A percentile compares a stretch with the other conserved stretches of the same genome.
phyloP scores from a whole-genome alignment of 306 rosid genomes.

The Castanea crenata region DNA sequence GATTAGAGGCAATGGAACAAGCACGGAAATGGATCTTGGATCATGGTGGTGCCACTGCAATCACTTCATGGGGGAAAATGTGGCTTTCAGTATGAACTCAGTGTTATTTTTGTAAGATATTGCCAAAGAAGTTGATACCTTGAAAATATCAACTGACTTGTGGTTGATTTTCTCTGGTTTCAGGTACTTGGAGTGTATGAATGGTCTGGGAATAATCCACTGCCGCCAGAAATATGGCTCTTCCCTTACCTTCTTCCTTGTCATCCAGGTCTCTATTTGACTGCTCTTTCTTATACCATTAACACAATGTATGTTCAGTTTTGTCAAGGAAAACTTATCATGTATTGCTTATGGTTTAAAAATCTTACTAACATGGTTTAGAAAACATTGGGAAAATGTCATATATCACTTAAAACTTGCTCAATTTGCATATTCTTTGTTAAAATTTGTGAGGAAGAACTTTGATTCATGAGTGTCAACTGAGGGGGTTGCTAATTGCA shows the following conservation, averaged over 20 bases:
- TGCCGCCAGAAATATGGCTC: conserved; percentile 96
- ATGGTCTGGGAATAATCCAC: conserved; percentile 95
- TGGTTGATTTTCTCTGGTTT: conserved; percentile 6
- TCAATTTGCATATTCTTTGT: not conserved
- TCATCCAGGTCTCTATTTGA: conserved; percentile 68
- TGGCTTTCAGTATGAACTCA: conserved; percentile 79
- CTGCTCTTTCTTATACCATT: not conserved
- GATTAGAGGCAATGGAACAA: conserved; percentile 59
- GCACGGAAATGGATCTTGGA: conserved; percentile 72
- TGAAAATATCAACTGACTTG: not conserved
- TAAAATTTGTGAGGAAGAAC: not conserved
- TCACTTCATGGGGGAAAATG: conserved; percentile 94
- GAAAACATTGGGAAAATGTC: not conserved
- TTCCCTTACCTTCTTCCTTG: conserved; percentile 69
- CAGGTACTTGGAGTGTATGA: conserved; percentile 85
- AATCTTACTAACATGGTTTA: not conserved
- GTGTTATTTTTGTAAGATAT: conserved; percentile 13
- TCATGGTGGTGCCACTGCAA: conserved; percentile 78
- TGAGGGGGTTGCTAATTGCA: conserved; percentile 4
- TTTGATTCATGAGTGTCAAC: not conserved
- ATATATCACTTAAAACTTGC: not conserved
- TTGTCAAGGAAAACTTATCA: not conserved
- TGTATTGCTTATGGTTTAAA: not conserved
- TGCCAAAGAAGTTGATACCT: not conserved
- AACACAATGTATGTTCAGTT: not conserved